Evolutionary conservation across 441 rosid genomes (phyloP).

Genomic region (Syzygium malaccense): DNA sequence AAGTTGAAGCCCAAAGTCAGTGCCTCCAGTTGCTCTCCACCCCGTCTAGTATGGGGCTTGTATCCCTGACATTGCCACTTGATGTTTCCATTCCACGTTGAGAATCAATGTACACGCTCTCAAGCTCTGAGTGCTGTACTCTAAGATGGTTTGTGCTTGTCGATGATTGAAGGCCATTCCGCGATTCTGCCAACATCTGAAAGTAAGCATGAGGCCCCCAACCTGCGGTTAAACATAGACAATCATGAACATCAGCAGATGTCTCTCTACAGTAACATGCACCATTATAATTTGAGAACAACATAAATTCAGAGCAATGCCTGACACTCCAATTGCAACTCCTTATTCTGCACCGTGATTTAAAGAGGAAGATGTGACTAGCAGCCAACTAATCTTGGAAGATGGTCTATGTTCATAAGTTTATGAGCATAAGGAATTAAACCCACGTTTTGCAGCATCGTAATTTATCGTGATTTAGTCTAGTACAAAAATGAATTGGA

Average conservation of each 20-base stretch:
- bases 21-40: slow-evolving; percentile 6
- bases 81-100: slow-evolving; percentile 21
- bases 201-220: slow-evolving; percentile 98
- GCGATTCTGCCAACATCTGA: slow-evolving; percentile 68
- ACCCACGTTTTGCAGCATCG: neutral
- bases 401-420: neutral
- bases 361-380: neutral
- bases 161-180: slow-evolving; percentile 22
- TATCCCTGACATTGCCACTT: slow-evolving; percentile 22
- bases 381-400: neutral
- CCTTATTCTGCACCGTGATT: neutral
- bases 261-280: neutral
- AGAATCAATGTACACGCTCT: slow-evolving; percentile 44
- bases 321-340: neutral
- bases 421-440: neutral
- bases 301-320: neutral
- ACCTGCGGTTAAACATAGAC: slow-evolving; percentile 29
- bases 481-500: neutral
- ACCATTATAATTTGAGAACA: neutral
- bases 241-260: neutral
- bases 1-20: neutral
- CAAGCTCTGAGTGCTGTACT: slow-evolving; percentile 37
- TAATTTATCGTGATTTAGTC: neutral
- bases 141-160: slow-evolving; percentile 11
- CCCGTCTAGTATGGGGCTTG: slow-evolving; percentile 30